These are phyloP conservation scores for Fibroporia radiculosa DNA, from an alignment of 768 basidiomycete species.

Conservation along the genomic window DNA sequence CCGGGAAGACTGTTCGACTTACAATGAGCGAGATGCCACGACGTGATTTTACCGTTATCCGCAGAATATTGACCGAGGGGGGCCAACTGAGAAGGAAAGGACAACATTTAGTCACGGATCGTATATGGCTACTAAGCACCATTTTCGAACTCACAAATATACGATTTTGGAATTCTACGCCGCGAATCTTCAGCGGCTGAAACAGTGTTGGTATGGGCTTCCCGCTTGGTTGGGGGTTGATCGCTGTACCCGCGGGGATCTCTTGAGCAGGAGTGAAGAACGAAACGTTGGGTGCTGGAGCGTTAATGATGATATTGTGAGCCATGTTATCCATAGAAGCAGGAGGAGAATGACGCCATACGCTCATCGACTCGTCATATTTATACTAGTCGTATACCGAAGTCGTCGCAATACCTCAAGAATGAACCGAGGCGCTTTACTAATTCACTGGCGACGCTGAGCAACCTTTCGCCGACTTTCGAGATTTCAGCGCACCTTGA, in stretches of 20 bases:
- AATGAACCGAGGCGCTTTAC: too few relatives aligned
- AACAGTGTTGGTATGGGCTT: conserved; percentile 40
- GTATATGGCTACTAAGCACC: background rate
- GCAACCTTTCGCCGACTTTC: too few relatives aligned
- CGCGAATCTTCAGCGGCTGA: conserved; percentile 41
- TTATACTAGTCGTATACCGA: too few relatives aligned
- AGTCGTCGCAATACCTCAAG: too few relatives aligned
- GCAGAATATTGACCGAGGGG: conserved; percentile 58
- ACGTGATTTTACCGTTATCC: conserved; percentile 40
- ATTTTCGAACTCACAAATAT: conserved; percentile 16
- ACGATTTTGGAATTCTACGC: conserved; percentile 23
- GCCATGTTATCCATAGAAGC: too few relatives aligned
- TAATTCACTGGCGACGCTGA: too few relatives aligned
- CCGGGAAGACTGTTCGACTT: background rate
- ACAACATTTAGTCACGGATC: background rate
- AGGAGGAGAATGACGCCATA: too few relatives aligned
- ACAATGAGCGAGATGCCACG: conserved; percentile 52
- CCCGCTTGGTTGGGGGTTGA: conserved; percentile 25
- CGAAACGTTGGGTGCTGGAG: conserved; percentile 23
- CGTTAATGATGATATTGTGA: conserved; percentile 20
- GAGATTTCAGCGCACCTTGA: too few relatives aligned
- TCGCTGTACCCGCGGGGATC: conserved; percentile 37
- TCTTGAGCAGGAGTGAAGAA: conserved; percentile 44
- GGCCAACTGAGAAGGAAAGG: conserved; percentile 29
- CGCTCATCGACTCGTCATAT: too few relatives aligned